Base-by-base conservation (phyloP, 768 basidiomycete genomes). In the Lyophyllum decastes region DNA sequence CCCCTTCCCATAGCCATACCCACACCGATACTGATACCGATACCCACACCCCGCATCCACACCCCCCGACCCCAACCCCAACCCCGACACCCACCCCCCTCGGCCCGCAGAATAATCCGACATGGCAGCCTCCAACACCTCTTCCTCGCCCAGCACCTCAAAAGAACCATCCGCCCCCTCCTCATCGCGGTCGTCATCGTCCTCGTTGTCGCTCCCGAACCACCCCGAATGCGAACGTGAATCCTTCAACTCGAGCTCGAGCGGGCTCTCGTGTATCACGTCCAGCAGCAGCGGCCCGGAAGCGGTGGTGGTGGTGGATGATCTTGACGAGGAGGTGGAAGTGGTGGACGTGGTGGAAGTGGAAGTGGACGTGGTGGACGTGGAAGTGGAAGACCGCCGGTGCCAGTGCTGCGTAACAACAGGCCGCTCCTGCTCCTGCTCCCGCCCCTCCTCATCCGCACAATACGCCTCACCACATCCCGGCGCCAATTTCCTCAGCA, bases 131-230 rank as follows among this genome's bases (percentile, higher is more conserved):
- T 50, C 59, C 2, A 55, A 24, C 19, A 52, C 54, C 50, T 60
- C 55, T 17, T 57, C 56, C 14, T 49, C 60, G 26, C 4, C 16
- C 22, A 57, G 40, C n/a, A 49, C 38, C 10, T 61, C 59, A 6
- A 25, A 49, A 4, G 27, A 26, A 2, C 25, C 44, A 4, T 54
- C 48, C 2, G 11, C 40, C 41, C 49, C 60, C 10, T 34, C 26
- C 8, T 57, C 60, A 2, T 41, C 40, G 5, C 30, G 4, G 30
- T 10, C 30, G 5, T 5, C 30, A 10, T 10, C 30, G 5, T 4
- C 30, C 30, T 4, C 30, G 30, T 10, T 30, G 30, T 30, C 30
- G 4, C 5, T 30, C 30, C 40, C 40, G 35, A 38, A 38, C 35
- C 35, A 38, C 35, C 14, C 14, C 8, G 35, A 38, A 14, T n/a